Evolutionary conservation across 1,284 basidiomycete genomes (phyloP), one percentile per base, ranked within the genome.

Genomic region (Ceratobasidium sp.): DNA sequence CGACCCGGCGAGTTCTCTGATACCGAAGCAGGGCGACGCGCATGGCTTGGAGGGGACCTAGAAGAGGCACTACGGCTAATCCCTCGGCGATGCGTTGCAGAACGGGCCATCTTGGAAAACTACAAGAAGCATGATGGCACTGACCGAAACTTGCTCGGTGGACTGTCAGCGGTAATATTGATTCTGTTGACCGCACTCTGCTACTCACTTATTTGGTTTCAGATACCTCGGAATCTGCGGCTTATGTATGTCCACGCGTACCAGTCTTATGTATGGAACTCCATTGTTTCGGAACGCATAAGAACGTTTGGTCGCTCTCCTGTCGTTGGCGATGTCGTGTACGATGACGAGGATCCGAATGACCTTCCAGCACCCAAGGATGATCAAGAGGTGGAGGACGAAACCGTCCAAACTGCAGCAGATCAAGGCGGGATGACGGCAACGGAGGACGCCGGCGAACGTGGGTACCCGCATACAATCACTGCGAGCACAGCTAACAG

Each of bases 191-290:
- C 13, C 12, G 8, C 15, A n/a, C 17, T 42, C 40, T 13, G 31
- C n/a, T n/a, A 38, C 52, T 62, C 10, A 42, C 20, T 22, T 56
- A 27, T 7, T 25, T 35, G 15, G 13, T 40, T 34, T 13, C 74
- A 96, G 94, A 97, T 98, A 72, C 96, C 95, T n/a, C 86, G 91
- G 68, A 97, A 96, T 76, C 84, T 99, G 72, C 86, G 96, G 55
- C 82, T 96, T 72, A 98, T 99, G 93, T 99, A 99, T 77, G 88
- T 98, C 54, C 97, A 99, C 79, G 96, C 96, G 40, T 99, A 98
- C 78, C 97, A 99, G 78, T 96, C 94, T 17, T 99, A 98, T 75
- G 89, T 99, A 32, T 99, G 96, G 97, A 99, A 99, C 79, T 86
- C 93, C 50, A 88, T 98, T 68, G 93, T 95, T 25, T 97, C 95